Conservation (phyloP, 139 green algal species). For the Marvania coccoides region DNA sequence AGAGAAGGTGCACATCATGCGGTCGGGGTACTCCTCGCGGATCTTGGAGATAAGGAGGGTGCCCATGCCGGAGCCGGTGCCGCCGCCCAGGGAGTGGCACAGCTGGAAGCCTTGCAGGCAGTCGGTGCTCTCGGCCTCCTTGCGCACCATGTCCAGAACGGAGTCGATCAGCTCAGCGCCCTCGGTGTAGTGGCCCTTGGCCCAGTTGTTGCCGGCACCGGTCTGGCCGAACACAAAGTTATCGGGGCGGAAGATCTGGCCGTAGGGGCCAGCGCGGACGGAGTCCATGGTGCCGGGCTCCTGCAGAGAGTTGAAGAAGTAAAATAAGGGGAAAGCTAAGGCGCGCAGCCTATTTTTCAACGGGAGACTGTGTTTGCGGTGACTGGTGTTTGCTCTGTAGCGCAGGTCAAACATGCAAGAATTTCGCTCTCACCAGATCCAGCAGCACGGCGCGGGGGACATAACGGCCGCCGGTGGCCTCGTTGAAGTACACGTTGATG, state of each 20-base stretch:
- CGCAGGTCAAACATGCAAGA: background rate
- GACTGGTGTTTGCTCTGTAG: background rate
- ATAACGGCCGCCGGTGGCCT: conserved; percentile 95
- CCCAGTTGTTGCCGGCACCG: conserved; percentile 99
- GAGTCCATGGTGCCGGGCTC: conserved; percentile 97
- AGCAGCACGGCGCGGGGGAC: conserved; percentile 96
- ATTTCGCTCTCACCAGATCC: conserved; percentile 67
- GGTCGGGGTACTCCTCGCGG: conserved; percentile 85
- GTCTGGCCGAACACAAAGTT: conserved; percentile 97
- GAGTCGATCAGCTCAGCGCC: conserved; percentile 96
- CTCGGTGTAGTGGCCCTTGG: conserved; percentile 99
- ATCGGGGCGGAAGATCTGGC: conserved; percentile 92
- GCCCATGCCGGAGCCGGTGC: conserved; percentile 93
- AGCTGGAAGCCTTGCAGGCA: conserved; percentile 98
- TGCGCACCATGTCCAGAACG: conserved; percentile 97
- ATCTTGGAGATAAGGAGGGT: conserved; percentile 91
- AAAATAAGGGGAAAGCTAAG: background rate
- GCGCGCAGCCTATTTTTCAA: background rate
- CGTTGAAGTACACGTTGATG: conserved; percentile 99
- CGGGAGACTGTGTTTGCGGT: background rate
- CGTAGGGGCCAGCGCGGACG: conserved; percentile 91
- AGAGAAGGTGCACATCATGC: conserved; percentile 99
- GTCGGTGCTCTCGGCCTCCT: conserved; percentile 97
- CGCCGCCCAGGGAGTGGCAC: conserved; percentile 91
- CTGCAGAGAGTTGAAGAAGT: conserved; percentile 5